phyloP scores from a whole-genome alignment of 2,329 filamentous ascomycete species.

The Trichoderma endophyticum region DNA sequence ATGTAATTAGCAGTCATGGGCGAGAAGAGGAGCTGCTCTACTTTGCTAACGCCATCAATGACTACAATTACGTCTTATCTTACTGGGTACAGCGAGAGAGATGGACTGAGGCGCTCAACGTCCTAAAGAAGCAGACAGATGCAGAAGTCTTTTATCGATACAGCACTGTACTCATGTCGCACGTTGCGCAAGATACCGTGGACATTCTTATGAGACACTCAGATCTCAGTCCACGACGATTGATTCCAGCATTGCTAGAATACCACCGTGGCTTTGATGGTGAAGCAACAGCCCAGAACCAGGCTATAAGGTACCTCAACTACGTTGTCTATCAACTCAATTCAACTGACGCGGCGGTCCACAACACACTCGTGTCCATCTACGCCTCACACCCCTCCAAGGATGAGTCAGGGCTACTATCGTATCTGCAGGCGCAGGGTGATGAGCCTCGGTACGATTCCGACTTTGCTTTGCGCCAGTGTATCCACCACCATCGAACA shows the following conservation, averaged over 20 bases:
- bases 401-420: conserved; percentile 80
- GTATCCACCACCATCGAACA: conserved; percentile 90
- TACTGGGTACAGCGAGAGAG: conserved; percentile 97
- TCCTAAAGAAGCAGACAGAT: conserved; percentile 90
- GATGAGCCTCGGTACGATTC: conserved; percentile 86
- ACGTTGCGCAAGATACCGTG: conserved; percentile 80
- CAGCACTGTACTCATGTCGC: conserved; percentile 92
- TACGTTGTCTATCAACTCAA: conserved; percentile 87
- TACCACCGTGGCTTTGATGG: conserved; percentile 79
- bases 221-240: conserved; percentile 76
- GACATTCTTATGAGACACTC: conserved; percentile 92
- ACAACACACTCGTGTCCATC: conserved; percentile 95
- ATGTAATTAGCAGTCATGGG: conserved; percentile 92
- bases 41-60: conserved; percentile 83
- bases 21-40: conserved; percentile 88
- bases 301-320: conserved; percentile 89
- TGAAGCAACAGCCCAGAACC: conserved; percentile 67
- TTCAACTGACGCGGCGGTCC: conserved; percentile 79
- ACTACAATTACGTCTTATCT: conserved; percentile 90
- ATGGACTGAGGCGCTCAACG: conserved; percentile 81
- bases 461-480: conserved; percentile 92
- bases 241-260: conserved; percentile 90
- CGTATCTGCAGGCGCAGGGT: conserved; percentile 87
- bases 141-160: conserved; percentile 95
- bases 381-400: conserved; percentile 82